These are phyloP conservation scores for Diaporthe velutina DNA, from an alignment of 2,329 filamentous ascomycete species.

Conservation along the genomic window DNA sequence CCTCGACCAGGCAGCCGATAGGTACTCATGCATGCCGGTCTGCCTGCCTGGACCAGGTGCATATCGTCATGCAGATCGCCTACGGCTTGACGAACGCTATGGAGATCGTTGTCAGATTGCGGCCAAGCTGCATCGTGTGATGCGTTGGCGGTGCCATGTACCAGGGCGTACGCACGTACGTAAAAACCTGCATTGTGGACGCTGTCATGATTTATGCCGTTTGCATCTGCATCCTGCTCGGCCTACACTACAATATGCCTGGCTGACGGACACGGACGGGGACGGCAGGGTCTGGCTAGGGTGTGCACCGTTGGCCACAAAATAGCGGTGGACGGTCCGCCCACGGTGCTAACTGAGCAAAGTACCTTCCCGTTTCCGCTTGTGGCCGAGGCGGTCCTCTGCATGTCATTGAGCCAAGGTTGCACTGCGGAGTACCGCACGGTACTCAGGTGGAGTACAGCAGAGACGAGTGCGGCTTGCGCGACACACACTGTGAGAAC, in stretches of 20 bases:
- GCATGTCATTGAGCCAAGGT: slow-evolving; percentile 39
- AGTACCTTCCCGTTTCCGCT: slow-evolving; percentile 31
- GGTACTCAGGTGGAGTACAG: slow-evolving; percentile 29
- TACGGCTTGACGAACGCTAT: slow-evolving; percentile 16
- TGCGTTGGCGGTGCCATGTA: slow-evolving; percentile 4
- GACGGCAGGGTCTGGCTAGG: neutral
- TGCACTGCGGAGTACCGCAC: slow-evolving; percentile 33
- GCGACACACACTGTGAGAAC: slow-evolving; percentile 8
- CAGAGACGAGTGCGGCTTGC: neutral
- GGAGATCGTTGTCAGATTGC: neutral
- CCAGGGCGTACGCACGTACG: neutral
- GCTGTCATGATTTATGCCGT: slow-evolving; percentile 16
- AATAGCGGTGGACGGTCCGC: slow-evolving; percentile 36
- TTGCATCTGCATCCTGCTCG: slow-evolving; percentile 20
- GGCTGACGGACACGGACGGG: slow-evolving; percentile 5
- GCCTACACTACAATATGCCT: neutral
- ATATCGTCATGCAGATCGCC: slow-evolving; percentile 31
- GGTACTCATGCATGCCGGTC: slow-evolving; percentile 20
- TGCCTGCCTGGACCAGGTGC: slow-evolving; percentile 29
- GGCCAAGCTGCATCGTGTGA: neutral
- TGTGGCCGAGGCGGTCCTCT: slow-evolving; percentile 36
- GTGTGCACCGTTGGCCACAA: slow-evolving; percentile 25
- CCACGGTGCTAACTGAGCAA: neutral
- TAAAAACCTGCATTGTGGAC: neutral
- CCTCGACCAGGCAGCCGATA: slow-evolving; percentile 9